These are phyloP conservation scores for Vishniacozyma victoriae DNA, from an alignment of 768 basidiomycete species.

Conservation along the genomic window DNA sequence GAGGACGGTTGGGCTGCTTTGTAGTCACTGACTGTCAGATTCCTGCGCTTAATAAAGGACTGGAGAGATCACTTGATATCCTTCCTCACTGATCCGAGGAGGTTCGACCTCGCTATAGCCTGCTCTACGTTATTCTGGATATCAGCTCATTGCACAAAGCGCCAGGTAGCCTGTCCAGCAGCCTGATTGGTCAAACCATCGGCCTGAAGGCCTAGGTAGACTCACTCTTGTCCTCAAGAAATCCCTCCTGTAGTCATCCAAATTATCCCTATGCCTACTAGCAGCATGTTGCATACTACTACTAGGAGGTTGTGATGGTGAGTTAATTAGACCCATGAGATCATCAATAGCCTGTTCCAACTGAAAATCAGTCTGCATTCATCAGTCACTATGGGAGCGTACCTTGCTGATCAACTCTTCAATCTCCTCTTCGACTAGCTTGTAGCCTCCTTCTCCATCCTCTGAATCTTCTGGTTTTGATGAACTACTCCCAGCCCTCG, in stretches of 20 bases:
- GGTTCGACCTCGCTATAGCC: slow-evolving; percentile 76
- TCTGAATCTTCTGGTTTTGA: slow-evolving; percentile 54
- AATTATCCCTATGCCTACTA: slow-evolving; percentile 82
- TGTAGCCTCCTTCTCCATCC: slow-evolving; percentile 55
- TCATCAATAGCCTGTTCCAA: slow-evolving; percentile 81
- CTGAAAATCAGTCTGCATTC: slow-evolving; percentile 53
- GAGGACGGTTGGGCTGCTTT: slow-evolving; percentile 58
- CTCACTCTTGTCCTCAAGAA: slow-evolving; percentile 75
- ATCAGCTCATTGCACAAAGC: slow-evolving; percentile 1
- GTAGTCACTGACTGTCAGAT: slow-evolving; percentile 61
- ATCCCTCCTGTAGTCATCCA: slow-evolving; percentile 80
- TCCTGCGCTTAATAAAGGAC: no score
- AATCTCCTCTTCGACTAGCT: slow-evolving; percentile 74
- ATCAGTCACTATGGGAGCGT: slow-evolving; percentile 21
- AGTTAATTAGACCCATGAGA: slow-evolving; percentile 60
- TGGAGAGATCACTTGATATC: slow-evolving; percentile 97
- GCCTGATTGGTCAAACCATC: background rate
- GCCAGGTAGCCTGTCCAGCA: no score
- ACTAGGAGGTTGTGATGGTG: slow-evolving; percentile 62
- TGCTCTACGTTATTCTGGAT: slow-evolving; percentile 68
- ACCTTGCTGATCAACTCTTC: slow-evolving; percentile 84
- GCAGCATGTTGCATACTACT: slow-evolving; percentile 81
- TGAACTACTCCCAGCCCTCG: slow-evolving; percentile 54
- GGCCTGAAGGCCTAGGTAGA: background rate
- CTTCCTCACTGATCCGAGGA: slow-evolving; percentile 83